Evolutionary conservation across 2,329 filamentous ascomycete species (phyloP), one percentile per base, ranked within the genome.

Genomic region (Fusarium devonianum): DNA sequence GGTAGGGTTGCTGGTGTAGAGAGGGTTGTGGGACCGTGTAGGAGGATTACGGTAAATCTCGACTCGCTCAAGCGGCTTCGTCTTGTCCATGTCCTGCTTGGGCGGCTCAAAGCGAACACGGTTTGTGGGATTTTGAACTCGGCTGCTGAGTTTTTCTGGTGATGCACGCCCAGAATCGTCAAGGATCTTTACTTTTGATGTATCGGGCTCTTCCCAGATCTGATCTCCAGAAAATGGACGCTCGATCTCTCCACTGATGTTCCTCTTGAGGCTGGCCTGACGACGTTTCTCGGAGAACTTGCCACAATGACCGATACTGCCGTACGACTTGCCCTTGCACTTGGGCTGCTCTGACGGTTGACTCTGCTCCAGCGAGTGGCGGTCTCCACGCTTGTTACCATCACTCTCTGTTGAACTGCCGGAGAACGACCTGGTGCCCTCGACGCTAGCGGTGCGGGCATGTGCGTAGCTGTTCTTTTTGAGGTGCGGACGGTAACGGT

Each of bases 21-120:
- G 80, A 5, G 92, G 85, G 66, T 96, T 90, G 49, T 87, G 85
- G 34, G 91, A 92, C 67, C 94, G 92, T 14, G 85, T 86, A 1
- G 91, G 90, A 13, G 90, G 85, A 64, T 96, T 95, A 63, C 83
- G 87, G 70, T 96, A 83, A 49, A 96, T 94, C 69, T 97, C 90
- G 46, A 86, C 81, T 16, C 78, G 74, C 8, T 78, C 72, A 12
- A 80, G 65, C 22, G 72, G 69, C 60, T 76, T 72, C 16, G 32
- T 21, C 14, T 69, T 56, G 19, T 35, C 58, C 58, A 73, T 57
- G 43, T 76, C 70, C 46, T 76, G 71, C 65, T 67, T 64, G 65
- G 70, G 67, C 56, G 70, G 65, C 73, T 75, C 68, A 73, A 81
- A 66, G 67, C 57, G 67, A 19, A 70, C 64, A 50, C 68, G 65